Evolutionary conservation across 768 basidiomycete species (phyloP).

Genomic region (Boletus coccyginus): DNA sequence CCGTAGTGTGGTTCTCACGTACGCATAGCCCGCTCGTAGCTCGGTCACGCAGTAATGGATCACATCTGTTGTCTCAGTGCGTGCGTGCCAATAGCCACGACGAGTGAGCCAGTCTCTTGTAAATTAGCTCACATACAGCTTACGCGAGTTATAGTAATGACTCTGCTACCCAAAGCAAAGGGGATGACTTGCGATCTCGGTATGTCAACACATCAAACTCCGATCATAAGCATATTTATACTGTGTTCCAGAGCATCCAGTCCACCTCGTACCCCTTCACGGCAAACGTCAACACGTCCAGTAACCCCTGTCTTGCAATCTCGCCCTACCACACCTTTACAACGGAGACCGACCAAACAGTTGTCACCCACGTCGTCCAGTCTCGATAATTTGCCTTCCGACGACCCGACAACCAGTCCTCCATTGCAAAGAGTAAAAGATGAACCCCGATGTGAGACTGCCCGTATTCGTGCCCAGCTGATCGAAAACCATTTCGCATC

Average conservation of each 20-base stretch:
- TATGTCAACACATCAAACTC: conserved; percentile 6
- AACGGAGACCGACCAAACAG: neutral
- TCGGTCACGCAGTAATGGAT: conserved; percentile 19
- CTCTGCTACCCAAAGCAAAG: neutral
- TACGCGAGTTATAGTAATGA: conserved; percentile 1
- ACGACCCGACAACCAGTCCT: neutral
- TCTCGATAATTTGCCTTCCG: neutral
- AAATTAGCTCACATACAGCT: neutral
- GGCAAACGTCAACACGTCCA: conserved; percentile 15
- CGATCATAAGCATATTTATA: neutral
- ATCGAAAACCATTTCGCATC: conserved; percentile 49
- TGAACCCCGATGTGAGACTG: conserved; percentile 52
- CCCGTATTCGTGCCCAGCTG: conserved; percentile 54
- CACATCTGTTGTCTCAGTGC: conserved; percentile 10
- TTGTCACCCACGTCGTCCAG: neutral
- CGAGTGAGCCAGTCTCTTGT: conserved; percentile 10
- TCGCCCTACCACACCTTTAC: conserved; percentile 12
- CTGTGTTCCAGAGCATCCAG: conserved; percentile 13
- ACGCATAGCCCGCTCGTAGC: conserved; percentile 20
- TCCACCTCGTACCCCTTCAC: conserved; percentile 14
- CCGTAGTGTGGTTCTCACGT: conserved; percentile 5
- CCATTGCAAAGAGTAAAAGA: conserved; percentile 4
- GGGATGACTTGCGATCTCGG: conserved; percentile 9
- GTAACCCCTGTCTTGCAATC: conserved; percentile 11
- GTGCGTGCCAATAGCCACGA: conserved; percentile 1